A percentile compares a stretch with the other conserved stretches of the same genome.
Evolutionary conservation across 2,329 filamentous ascomycete genomes (phyloP).

Genomic region (Fusarium sp.): DNA sequence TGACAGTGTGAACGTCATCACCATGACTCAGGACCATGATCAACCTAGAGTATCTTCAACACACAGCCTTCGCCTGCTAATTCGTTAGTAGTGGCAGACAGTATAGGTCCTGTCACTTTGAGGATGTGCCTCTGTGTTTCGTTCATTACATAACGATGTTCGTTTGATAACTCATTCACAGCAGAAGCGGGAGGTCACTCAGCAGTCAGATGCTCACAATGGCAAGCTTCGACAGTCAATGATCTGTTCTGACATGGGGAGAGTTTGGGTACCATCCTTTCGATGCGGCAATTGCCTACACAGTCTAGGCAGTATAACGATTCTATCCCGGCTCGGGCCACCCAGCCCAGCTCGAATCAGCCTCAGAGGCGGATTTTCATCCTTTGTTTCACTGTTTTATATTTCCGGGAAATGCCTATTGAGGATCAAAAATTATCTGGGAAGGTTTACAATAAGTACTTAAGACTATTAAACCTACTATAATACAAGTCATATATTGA

Average conservation of each 20-base stretch:
- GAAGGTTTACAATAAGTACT: not conserved
- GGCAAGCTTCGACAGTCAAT: not conserved
- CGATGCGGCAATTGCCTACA: accelerated
- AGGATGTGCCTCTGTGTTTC: not conserved
- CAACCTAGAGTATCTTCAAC: not conserved
- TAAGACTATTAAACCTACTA: too few relatives aligned
- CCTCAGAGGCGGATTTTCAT: not conserved
- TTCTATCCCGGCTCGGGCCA: not conserved
- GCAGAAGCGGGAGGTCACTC: not conserved
- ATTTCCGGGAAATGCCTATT: accelerated
- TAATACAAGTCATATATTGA: accelerated
- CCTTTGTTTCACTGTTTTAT: not conserved
- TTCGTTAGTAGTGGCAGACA: not conserved
- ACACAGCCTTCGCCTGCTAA: not conserved
- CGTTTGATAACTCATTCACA: not conserved
- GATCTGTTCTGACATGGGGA: too few relatives aligned
- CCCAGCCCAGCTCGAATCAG: not conserved
- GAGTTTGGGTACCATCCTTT: not conserved
- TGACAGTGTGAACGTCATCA: not conserved
- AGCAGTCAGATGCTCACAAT: not conserved
- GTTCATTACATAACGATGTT: not conserved
- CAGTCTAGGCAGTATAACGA: accelerated
- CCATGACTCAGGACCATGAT: not conserved
- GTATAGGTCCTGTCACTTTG: not conserved
- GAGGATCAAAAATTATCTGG: not conserved